Evolutionary conservation across 2,329 filamentous ascomycete species (phyloP), one percentile per base, ranked within the genome.

Genomic region (Nemania sp.): DNA sequence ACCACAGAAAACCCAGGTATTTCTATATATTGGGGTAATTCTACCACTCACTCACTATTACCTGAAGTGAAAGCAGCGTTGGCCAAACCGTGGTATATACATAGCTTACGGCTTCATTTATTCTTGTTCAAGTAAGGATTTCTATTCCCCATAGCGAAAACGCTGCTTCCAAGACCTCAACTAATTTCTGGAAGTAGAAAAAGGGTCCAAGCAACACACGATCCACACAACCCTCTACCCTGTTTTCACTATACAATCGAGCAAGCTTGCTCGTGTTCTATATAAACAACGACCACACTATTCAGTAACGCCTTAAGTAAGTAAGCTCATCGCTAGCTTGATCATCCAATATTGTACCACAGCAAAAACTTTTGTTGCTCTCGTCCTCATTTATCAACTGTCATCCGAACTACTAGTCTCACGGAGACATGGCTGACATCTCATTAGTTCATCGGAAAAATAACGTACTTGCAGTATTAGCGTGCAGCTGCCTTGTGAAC

Each of bases 311-410:
- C 20, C 29, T 58, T n/a, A 13, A 52, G 2, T 35, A 11, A 53
- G 3, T 38, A 38, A 24, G 38, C 10, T 10, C 24, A 20, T 49
- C 5, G 8, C 18, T 41, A n/a, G 49, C 24, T 43, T 18, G 43
- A 26, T 49, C 22, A 58, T 49, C 3, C 20, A 27, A 6, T 18
- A 26, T 56, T n/a, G n/a, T n/a, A n/a, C n/a, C 13, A 13, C 15
- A n/a, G 26, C 18, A 2, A 26, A 43, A 52, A 47, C 26, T 45
- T 49, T 70, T 67, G 61, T 69, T 62, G 51, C 67, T 64, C 65
- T 47, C 43, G 58, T 63, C n/a, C 35, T 38, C 22, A 43, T 54
- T 27, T 59, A 47, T 45, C 49, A 22, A 57, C 64, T 35, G 47
- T 54, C 53, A 41, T 43, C 55, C 62, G 20, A 56, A 53, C 43